Percentiles rank a stretch among this genome's conserved stretches.
These are phyloP conservation scores for Fusarium pseudocircinatum DNA, from an alignment of 2,329 filamentous ascomycete species.

Conservation along the genomic window DNA sequence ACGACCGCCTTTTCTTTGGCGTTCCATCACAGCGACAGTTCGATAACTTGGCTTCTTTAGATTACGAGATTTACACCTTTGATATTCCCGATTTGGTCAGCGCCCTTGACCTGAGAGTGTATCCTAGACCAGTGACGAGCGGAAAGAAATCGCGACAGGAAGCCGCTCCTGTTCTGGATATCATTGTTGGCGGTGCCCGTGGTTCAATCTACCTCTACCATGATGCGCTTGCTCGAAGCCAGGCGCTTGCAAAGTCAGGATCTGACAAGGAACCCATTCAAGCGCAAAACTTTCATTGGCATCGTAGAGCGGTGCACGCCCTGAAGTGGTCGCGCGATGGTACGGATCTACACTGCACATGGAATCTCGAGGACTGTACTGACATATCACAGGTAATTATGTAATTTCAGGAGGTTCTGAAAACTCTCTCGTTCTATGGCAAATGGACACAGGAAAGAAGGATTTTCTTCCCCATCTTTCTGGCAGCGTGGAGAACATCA, in stretches of 20 bases:
- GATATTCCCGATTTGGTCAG: slow-evolving; percentile 71
- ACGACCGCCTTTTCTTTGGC: slow-evolving; percentile 51
- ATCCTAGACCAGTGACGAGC: slow-evolving; percentile 27
- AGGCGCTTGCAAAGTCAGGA: slow-evolving; percentile 52
- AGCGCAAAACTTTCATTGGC: slow-evolving; percentile 85
- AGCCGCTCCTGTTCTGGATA: slow-evolving; percentile 64
- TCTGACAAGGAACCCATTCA: slow-evolving; percentile 60
- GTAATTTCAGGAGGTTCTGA: slow-evolving; percentile 92
- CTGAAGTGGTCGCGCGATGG: slow-evolving; percentile 95
- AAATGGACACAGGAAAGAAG: slow-evolving; percentile 84
- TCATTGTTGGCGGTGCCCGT: slow-evolving; percentile 79
- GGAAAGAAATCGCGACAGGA: slow-evolving; percentile 40
- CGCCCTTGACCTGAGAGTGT: slow-evolving; percentile 70
- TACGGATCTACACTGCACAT: slow-evolving; percentile 49
- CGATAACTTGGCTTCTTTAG: slow-evolving; percentile 42
- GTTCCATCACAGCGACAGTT: slow-evolving; percentile 36
- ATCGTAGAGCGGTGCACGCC: slow-evolving; percentile 82
- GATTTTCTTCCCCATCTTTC: slow-evolving; percentile 92
- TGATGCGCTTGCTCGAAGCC: slow-evolving; percentile 72
- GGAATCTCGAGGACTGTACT: slow-evolving; percentile 33
- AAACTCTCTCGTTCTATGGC: slow-evolving; percentile 90
- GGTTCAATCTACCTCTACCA: slow-evolving; percentile 86
- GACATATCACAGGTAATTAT: slow-evolving; percentile 76
- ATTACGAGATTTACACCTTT: slow-evolving; percentile 67
- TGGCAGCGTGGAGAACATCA: slow-evolving; percentile 83